Evolutionary conservation across 148 eudicot genomes (phyloP), one percentile per base, ranked within the genome.

Genomic region (Cornus kousa): DNA sequence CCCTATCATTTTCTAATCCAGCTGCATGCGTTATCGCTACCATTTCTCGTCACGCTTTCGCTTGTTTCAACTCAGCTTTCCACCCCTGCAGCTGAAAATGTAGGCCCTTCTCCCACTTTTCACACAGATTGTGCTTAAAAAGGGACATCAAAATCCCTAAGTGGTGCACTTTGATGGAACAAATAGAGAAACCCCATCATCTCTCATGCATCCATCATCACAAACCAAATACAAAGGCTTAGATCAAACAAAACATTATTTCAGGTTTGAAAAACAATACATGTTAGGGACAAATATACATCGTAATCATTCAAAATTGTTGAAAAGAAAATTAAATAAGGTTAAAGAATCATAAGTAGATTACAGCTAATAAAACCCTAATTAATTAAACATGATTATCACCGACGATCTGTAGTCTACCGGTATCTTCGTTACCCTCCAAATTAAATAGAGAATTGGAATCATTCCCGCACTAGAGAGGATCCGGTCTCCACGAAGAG

Each of bases 31-130:
- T 62, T 62, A 62, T 62, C 23, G 24, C 66, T 62, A 39, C 43
- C 23, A 19, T 43, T 71, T 79, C 68, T 85, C 86, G 93, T 92
- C 91, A 92, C 84, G 90, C 96, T 90, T 85, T 87, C 88, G 89
- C 66, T n/a, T 82, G 80, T 75, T 82, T 83, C 24, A 80, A 70
- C 81, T 86, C 85, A 86, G 72, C 85, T 74, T 55, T 53, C 19
- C 24, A 66, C 43, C 43, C 28, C 48, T 43, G 43, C 39, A n/a
- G 35, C 68, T 9, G 40, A 23, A 43, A 1, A 23, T 28, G 68
- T 75, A 70, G 60, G 67, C 33, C 46, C 65, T 11, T 14, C 22
- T 24, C 31, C 14, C 33, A 24, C 62, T 22, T 37, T 73, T 74
- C 19, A 69, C 72, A 71, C 23, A 68, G 53, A 76, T 71, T 64